phyloP scores from a whole-genome alignment of 1,284 basidiomycete species.

The Tilletiopsis washingtonensis region DNA sequence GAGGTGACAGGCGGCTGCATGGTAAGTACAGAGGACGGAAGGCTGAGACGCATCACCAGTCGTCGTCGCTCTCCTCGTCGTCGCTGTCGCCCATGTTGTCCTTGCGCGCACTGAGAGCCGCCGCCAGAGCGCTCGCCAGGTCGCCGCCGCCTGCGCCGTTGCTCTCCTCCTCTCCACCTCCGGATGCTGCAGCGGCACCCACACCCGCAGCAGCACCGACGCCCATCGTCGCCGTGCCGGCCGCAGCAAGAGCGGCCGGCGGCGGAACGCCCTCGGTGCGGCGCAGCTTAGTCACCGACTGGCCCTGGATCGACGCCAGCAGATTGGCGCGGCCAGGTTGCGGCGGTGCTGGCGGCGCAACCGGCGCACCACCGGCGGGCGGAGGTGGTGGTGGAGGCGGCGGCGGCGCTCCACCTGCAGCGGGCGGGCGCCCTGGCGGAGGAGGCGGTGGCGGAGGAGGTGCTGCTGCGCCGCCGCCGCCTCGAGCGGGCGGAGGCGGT shows the following conservation, averaged over 20 bases:
- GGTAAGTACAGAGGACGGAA: no score
- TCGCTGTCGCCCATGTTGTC: constrained; percentile 82
- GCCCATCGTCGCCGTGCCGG: constrained; percentile 12
- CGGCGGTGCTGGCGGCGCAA: constrained; percentile 12
- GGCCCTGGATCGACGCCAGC: constrained; percentile 62
- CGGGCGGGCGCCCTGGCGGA: constrained; percentile 7
- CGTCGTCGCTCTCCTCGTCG: constrained; percentile 65
- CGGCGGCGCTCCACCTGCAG: constrained; percentile 14
- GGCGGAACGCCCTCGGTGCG: constrained; percentile 57
- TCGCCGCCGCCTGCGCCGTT: constrained; percentile 51
- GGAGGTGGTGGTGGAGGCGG: constrained; percentile 27
- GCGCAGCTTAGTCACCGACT: constrained; percentile 63
- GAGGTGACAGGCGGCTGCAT: no score
- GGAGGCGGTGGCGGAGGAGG: constrained; percentile 20
- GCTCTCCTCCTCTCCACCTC: constrained; percentile 2
- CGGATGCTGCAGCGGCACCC: constrained; percentile 11
- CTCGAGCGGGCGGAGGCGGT: constrained; percentile 44
- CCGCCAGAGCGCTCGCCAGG: constrained; percentile 61
- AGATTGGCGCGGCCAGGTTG: constrained; percentile 54
- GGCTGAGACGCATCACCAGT: no score
- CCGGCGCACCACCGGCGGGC: constrained; percentile 10
- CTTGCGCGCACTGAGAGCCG: constrained; percentile 67
- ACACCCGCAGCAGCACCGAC: constrained; percentile 12
- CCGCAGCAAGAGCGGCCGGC: no score
- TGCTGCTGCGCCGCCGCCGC: constrained; percentile 7